Evolutionary conservation across 805 yeast genomes (phyloP), one percentile per base, ranked within the genome.

Genomic region (Crinitomyces ghanaensis): DNA sequence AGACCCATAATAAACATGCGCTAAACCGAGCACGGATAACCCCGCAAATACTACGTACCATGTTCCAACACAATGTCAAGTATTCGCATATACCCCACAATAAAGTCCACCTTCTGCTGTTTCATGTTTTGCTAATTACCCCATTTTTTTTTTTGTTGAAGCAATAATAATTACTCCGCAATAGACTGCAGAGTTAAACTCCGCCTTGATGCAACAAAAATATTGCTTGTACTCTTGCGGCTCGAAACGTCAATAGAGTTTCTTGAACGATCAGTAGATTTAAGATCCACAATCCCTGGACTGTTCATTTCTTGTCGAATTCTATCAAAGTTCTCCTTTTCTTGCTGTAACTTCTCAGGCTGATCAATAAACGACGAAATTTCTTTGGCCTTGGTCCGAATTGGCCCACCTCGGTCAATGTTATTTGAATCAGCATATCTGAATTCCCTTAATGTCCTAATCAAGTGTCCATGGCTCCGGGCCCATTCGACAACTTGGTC

Each of bases 401-500:
- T 43, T 11, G 53, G 43, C 5, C 38, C 44, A 13, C 59, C 59
- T 35, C 48, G 57, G 34, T 54, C 59, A 9, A 48, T 42, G 30
- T 52, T 49, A 25, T 41, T 36, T 4, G 36, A 26, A 53, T 88
- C 95, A 19, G 67, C 66, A 51, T 74, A 81, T 44, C 78, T 81
- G 56, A 88, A 88, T 54, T 88, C 96, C 34, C 94, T 71, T 45
- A 88, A 65, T 0, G 96, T 83, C 59, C 84, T 84, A 50, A 88
- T 72, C 33, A 85, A 69, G 57, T 83, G 85, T 23, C 85, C 53
- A 52, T 86, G 85, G 49, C 81, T 91, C 49, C 74, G 77, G 37
- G 88, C 74, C 96, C 96, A 88, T 21, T 74, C 60, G 5, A 85
- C 93, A 48, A 86, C 86, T 45, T 77, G 76, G 41, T 86, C 95